Conservation (phyloP, 441 rosid genomes). For the Biscutella auriculata region DNA sequence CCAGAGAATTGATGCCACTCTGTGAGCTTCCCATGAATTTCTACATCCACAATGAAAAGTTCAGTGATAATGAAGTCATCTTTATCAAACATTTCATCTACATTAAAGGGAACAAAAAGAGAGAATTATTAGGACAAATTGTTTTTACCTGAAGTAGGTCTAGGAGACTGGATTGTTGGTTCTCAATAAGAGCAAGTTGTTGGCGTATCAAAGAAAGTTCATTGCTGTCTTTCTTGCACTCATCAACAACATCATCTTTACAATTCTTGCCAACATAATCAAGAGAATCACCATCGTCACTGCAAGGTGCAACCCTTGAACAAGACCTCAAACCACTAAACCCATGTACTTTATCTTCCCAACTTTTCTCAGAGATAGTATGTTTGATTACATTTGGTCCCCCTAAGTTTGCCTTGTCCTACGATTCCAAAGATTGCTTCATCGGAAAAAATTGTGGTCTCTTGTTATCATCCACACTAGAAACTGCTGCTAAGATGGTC, state of each 20-base stretch:
- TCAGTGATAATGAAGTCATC: not conserved
- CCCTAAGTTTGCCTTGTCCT: constrained; percentile 22
- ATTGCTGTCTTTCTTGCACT: constrained; percentile 47
- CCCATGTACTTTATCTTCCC: constrained; percentile 24
- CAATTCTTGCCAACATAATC: constrained; percentile 20
- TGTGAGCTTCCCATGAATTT: constrained; percentile 89
- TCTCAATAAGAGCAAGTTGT: constrained; percentile 81
- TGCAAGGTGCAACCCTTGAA: constrained; percentile 62
- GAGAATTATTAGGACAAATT: not conserved
- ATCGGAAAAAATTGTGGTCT: constrained; percentile 26
- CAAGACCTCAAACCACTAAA: constrained; percentile 47
- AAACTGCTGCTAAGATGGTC: constrained; percentile 15
- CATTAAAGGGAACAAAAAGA: not conserved
- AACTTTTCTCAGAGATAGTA: constrained; percentile 39
- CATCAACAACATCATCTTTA: constrained; percentile 35
- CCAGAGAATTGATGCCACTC: constrained; percentile 64
- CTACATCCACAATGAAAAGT: constrained; percentile 29
- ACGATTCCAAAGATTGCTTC: constrained; percentile 22
- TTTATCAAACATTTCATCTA: not conserved
- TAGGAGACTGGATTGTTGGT: constrained; percentile 69
- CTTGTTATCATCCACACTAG: constrained; percentile 36
- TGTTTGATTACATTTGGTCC: constrained; percentile 38
- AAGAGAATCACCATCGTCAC: constrained; percentile 34
- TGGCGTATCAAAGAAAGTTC: constrained; percentile 55
- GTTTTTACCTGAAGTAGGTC: constrained; percentile 74